Percentiles rank a stretch among this genome's conserved stretches.
These are phyloP conservation scores for Solanum piurae DNA, from an alignment of 257 asterid genomes.

Conservation along the genomic window DNA sequence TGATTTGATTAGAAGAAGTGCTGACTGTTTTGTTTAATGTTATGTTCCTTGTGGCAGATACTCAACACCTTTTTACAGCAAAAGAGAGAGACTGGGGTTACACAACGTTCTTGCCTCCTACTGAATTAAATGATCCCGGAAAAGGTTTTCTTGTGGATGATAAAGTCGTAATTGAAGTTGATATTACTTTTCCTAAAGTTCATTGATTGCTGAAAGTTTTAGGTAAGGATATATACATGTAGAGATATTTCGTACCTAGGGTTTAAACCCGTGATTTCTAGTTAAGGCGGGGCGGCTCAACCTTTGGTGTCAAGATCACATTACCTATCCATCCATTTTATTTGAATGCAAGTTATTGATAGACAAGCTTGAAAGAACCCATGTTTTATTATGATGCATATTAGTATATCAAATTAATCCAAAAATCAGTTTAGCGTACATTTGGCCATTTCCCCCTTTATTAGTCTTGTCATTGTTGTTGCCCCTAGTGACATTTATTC, in stretches of 20 bases:
- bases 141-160: not conserved
- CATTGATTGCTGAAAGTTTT: not conserved
- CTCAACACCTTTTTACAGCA: slow-evolving; percentile 43
- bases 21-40: not conserved
- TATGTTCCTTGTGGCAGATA: slow-evolving; percentile 17
- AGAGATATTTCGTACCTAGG: too few relatives aligned
- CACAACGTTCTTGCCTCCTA: slow-evolving; percentile 44
- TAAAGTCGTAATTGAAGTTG: not conserved
- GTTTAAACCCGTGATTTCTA: too few relatives aligned
- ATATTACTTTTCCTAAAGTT: not conserved
- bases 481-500: too few relatives aligned
- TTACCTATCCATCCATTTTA: not conserved
- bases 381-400: too few relatives aligned
- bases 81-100: slow-evolving; percentile 53
- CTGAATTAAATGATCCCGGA: slow-evolving; percentile 44
- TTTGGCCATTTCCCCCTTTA: too few relatives aligned
- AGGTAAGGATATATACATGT: not conserved
- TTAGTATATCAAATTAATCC: too few relatives aligned
- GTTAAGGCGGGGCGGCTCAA: too few relatives aligned
- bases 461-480: too few relatives aligned
- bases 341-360: not conserved
- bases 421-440: too few relatives aligned
- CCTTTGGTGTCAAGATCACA: not conserved
- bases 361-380: not conserved
- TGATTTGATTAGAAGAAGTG: not conserved